Base-by-base conservation (phyloP, 1,139 yeast genomes). In the Scheffersomyces titani region DNA sequence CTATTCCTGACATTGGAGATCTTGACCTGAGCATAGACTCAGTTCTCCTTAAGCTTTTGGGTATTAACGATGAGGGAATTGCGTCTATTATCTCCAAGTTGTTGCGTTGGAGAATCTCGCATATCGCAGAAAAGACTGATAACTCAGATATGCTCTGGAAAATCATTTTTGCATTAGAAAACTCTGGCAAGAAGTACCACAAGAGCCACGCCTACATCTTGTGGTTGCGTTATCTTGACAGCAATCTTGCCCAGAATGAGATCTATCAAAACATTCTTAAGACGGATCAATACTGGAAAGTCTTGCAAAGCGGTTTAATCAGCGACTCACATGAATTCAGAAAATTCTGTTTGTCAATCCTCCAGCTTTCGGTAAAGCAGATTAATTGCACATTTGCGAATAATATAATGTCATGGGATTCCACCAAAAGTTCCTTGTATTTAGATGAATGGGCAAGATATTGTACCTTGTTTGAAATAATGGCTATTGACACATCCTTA, bases 401-500 rank as follows among this genome's bases (percentile, higher is more conserved):
- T 45, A 66, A 71, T 0, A 71, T 78, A 19, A 80, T 90, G 61
- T 54, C 63, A 1, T 88, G 92, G 88, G 71, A 77, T n/a, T 56
- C 64, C 0, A 22, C 64, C 0, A 61, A 75, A 0, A 65, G 64
- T 3, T 66, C 67, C 0, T 63, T 65, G 3, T 77, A 80, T 53
- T 65, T 83, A 46, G 76, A 75, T 18, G 84, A 86, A 51, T 92
- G 97, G 97, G 81, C 84, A 52, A 79, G 91, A 59, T 92, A 78
- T 65, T 78, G 86, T 44, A 90, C 97, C 0, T 73, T 92, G 16
- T 89, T 86, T 62, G 97, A 92, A 66, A 89, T 92, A 52, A 74
- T 91, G 48, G 96, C 92, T 1, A 82, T 92, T 52, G 98, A 92
- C 68, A 88, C 97, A 0, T 90, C 97, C 0, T 75, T 90, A 64